Percentiles rank a stretch among this genome's conserved stretches.
These are phyloP conservation scores for Beauveria rudraprayagi DNA, from an alignment of 2,329 filamentous ascomycete genomes.

Conservation along the genomic window DNA sequence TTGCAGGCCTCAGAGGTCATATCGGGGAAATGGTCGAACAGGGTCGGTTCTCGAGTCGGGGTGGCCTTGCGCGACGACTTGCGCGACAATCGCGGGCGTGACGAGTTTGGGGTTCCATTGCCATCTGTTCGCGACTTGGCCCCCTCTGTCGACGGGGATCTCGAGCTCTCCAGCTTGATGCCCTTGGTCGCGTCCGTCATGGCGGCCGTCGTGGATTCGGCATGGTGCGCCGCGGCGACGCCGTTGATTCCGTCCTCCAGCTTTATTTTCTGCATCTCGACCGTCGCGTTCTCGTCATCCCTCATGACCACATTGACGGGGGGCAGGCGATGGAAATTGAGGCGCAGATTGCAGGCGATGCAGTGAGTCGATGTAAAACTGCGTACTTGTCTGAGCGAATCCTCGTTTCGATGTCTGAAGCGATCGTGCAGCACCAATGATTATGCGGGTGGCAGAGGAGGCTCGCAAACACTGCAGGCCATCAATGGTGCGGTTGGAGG, in stretches of 20 bases:
- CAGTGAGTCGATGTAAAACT: not conserved
- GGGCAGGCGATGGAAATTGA: not conserved
- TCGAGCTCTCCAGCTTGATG: conserved; percentile 5
- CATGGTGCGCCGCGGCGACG: not conserved
- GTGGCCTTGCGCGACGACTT: conserved; percentile 64
- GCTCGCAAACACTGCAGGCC: not conserved
- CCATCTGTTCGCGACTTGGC: conserved; percentile 40
- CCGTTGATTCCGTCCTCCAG: conserved; percentile 25
- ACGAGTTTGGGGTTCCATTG: conserved; percentile 35
- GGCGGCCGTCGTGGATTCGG: not conserved
- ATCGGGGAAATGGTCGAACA: conserved; percentile 71
- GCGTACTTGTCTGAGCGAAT: not conserved
- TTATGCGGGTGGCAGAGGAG: not conserved
- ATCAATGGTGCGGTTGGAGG: conserved; percentile 3
- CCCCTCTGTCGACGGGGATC: conserved; percentile 22
- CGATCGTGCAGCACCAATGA: not conserved
- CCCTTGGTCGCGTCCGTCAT: not conserved
- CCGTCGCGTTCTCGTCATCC: conserved; percentile 18
- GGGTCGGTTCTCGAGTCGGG: conserved; percentile 47
- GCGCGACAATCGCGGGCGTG: conserved; percentile 64
- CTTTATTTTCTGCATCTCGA: conserved; percentile 25
- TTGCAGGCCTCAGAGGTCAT: conserved; percentile 66
- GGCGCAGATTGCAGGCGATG: not conserved
- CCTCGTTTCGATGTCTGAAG: not conserved
- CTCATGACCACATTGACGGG: conserved; percentile 15